Base-by-base conservation (phyloP, 257 asterid species). In the Lycium ferocissimum region DNA sequence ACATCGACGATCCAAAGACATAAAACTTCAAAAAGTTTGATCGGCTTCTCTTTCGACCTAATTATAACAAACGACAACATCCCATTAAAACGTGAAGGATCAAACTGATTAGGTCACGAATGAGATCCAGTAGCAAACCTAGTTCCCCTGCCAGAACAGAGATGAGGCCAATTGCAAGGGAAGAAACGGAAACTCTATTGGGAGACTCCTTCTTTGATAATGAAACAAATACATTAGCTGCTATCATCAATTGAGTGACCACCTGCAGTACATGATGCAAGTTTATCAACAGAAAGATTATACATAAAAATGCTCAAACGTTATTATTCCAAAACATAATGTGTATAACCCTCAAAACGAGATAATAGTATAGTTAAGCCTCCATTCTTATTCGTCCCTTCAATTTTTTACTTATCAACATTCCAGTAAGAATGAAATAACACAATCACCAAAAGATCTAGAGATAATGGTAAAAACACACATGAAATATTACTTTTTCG, bases 21-120 rank as follows among this genome's bases (percentile, higher is more conserved):
- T 92, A 95, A 73, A 93, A 75, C 90, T 90, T 93, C 89, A 95
- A 86, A 66, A 92, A 90, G 85, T 38, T 86, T 80, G 80, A 85
- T 37, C 90, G 90, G 90, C 94, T 95, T 63, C 96, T 92, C 82
- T 90, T 94, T 70, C 94, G 91, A 83, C 99, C 99, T 95, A 89
- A 87, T 63, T 79, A 80, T 13, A 67, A 78, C 35, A 88, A 80
- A 26, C 1, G 33, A 26, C 33, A 18, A 66, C 37, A 22, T 37
- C 18, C 45, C 26, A 51, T 47, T 47, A 26, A 49, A 54, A 82
- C 7, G 40, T 66, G 79, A 54, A 83, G 43, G 1, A 58, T 26
- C 47, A 57, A 49, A 22, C 26, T 11, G 33, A 65, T 51, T 9
- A 73, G 11, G 80, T 12, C 35, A 26, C n/a, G 43, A 78, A 82